phyloP scores from a whole-genome alignment of 2,329 filamentous ascomycete species.

The Herpotrichia juniperi region DNA sequence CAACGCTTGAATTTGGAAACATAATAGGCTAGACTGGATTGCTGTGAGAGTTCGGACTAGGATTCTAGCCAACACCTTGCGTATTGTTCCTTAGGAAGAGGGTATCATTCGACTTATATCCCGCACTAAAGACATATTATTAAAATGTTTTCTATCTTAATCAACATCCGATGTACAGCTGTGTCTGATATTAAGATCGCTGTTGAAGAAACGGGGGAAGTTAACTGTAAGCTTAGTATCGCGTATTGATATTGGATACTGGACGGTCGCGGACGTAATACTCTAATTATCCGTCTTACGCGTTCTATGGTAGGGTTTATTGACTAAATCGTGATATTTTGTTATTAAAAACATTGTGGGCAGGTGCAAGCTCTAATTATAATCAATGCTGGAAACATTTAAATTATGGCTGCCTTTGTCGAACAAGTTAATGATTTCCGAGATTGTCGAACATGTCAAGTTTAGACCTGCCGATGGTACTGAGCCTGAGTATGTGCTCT shows the following conservation, averaged over 20 bases:
- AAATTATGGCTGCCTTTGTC: constrained; percentile 1
- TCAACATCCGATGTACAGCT: constrained; percentile 16
- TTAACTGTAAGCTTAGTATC: constrained; percentile 9
- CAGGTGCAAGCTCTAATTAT: constrained; percentile 8
- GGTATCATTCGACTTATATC: constrained; percentile 5
- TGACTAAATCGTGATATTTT: constrained; percentile 12
- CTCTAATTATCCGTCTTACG: constrained; percentile 14
- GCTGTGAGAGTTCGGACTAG: background rate
- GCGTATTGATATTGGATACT: constrained; percentile 15
- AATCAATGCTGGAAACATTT: constrained; percentile 15
- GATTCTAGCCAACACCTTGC: background rate
- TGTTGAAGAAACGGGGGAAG: constrained; percentile 1
- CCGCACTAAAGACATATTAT: background rate
- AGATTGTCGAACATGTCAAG: constrained; percentile 5
- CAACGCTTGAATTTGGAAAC: constrained; percentile 4
- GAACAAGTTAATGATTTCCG: constrained; percentile 6
- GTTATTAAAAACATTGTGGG: constrained; percentile 14
- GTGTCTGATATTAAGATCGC: constrained; percentile 4
- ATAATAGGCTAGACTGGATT: constrained; percentile 4
- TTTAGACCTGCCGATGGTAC: constrained; percentile 13
- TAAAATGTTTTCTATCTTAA: background rate
- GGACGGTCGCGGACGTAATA: constrained; percentile 18
- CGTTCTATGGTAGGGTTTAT: constrained; percentile 12
- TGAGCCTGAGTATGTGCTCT: constrained; percentile 11
- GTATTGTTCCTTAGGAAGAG: constrained; percentile 3